Base-by-base conservation (phyloP, 1,284 basidiomycete genomes). In the Hortiboletus rubellus region DNA sequence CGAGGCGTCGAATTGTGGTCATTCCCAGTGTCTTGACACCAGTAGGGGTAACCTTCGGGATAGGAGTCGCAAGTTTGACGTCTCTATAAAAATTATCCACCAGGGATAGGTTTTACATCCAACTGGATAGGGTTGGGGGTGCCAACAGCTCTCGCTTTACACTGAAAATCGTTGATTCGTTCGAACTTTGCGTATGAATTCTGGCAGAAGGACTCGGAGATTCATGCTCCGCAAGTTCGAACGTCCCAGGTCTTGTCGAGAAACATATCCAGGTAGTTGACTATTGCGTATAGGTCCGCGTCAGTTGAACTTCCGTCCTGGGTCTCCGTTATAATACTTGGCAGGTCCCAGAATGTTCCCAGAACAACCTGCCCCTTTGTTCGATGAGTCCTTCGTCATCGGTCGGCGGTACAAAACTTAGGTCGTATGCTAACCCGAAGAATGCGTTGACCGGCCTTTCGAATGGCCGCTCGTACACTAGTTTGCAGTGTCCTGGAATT, bases 51-150 rank as follows among this genome's bases (percentile, higher is more conserved):
- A 63, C 38, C 31, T 64, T 50, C 15, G 54, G 10, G 41, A 64
- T 66, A 0, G 53, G 63, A 17, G n/a, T 50, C 8, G 9, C 46
- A 22, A 22, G 22, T 7, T 56, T 60, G 0, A 55, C 15, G 30
- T 63, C 55, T 14, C 57, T 62, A 27, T 64, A 66, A 38, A 55
- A 66, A 41, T 31, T 31, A 46, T 59, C 52, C 7, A 63, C 52
- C 12, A 22, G 50, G 11, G 18, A 42, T 14, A 47, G 56, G 17
- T 50, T 50, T 46, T 65, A 48, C 56, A 65, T 5, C 62, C 63
- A 17, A 65, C 50, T 1, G 63, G 65, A 17, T 67, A 60, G 4
- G 60, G 63, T 15, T 60, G 30, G 3, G 49, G 65, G 65, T 0
- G 65, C 61, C 10, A 66, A 36, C 3, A 65, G 22, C 11, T 55